phyloP scores from a whole-genome alignment of 148 eudicot genomes.

The Vaccinium darrowii region DNA sequence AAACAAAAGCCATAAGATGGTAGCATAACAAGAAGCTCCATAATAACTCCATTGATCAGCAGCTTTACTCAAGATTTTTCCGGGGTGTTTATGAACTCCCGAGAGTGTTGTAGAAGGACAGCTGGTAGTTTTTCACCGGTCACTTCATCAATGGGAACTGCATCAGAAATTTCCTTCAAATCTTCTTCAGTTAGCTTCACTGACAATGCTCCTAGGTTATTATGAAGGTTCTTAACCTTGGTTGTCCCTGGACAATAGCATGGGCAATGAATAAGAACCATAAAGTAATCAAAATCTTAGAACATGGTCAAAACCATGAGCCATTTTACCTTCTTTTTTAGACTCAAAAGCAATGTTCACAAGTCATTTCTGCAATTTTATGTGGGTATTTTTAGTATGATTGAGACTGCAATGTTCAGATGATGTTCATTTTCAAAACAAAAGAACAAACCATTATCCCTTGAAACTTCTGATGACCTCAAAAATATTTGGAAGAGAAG shows the following conservation, averaged over 20 bases:
- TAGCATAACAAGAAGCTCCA: background rate
- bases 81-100: slow-evolving; percentile 7
- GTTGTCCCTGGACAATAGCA: slow-evolving; percentile 30
- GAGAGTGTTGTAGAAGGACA: background rate
- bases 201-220: slow-evolving; percentile 20
- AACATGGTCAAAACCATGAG: background rate
- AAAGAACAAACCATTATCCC: background rate
- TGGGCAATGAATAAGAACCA: background rate
- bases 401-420: background rate
- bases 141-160: slow-evolving; percentile 27
- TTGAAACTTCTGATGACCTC: background rate
- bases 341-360: background rate
- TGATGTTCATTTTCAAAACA: background rate
- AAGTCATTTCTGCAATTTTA: background rate
- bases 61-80: background rate
- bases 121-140: slow-evolving; percentile 13
- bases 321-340: too few relatives aligned
- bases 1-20: background rate
- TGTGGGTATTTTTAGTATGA: background rate
- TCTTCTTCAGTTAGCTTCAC: slow-evolving; percentile 28
- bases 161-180: slow-evolving; percentile 24
- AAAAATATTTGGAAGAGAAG: background rate
- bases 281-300: background rate
- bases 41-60: background rate
- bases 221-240: slow-evolving; percentile 27